phyloP scores from a whole-genome alignment of 495 filamentous ascomycete genomes.

The Trypethelium eluteriae region DNA sequence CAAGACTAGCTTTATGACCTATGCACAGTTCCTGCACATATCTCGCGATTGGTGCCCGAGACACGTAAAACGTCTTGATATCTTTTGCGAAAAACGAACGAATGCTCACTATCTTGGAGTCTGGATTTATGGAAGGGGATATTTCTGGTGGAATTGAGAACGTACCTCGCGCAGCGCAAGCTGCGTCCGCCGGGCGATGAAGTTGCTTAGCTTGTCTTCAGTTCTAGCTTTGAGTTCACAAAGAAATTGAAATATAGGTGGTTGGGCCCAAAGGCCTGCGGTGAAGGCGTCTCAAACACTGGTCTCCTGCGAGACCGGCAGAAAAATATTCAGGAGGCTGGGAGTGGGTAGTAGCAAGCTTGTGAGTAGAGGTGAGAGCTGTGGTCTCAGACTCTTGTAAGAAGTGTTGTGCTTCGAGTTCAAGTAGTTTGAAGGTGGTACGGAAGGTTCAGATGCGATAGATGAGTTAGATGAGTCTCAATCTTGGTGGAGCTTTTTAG shows the following conservation, averaged over 20 bases:
- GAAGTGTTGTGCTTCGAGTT: neutral
- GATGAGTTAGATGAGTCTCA: neutral
- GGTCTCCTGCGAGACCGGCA: neutral
- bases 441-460: conserved; percentile 7
- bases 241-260: conserved; percentile 2
- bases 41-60: no score
- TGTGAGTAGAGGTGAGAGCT: neutral
- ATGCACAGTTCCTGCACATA: no score
- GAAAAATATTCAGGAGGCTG: neutral
- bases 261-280: neutral
- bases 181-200: conserved; percentile 55
- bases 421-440: conserved; percentile 6
- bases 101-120: no score
- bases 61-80: no score
- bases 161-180: conserved; percentile 71
- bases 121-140: neutral
- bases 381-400: neutral
- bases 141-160: neutral
- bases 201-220: conserved; percentile 32
- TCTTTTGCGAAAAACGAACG: no score
- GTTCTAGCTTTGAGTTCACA: conserved; percentile 17
- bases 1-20: no score
- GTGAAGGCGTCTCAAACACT: neutral
- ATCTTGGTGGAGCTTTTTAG: conserved; percentile 4
- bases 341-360: neutral